A percentile compares a stretch with the other conserved stretches of the same genome.
Evolutionary conservation across 2,329 filamentous ascomycete genomes (phyloP).

Genomic region (Seiridium cupressi): DNA sequence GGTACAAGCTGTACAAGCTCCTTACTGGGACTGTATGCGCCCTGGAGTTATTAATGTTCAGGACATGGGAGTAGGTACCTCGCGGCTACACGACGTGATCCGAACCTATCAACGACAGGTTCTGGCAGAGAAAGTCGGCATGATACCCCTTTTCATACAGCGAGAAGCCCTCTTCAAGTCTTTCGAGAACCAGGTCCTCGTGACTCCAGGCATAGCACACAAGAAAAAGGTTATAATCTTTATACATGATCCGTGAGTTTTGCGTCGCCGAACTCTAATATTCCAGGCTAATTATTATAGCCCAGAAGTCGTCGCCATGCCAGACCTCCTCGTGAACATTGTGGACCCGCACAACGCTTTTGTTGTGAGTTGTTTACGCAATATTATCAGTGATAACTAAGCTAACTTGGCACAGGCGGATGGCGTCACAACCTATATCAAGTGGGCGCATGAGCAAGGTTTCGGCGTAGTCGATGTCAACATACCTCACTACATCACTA

Average conservation of each 20-base stretch:
- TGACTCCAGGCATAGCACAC: slow-evolving; percentile 68
- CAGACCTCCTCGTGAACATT: slow-evolving; percentile 67
- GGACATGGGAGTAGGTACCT: slow-evolving; percentile 51
- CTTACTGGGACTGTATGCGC: slow-evolving; percentile 87
- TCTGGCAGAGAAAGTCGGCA: slow-evolving; percentile 69
- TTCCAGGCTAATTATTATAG: slow-evolving; percentile 35
- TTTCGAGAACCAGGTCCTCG: slow-evolving; percentile 83
- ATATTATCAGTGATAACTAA: background rate
- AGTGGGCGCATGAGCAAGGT: slow-evolving; percentile 74
- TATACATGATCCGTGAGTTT: slow-evolving; percentile 81
- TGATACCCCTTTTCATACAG: slow-evolving; percentile 80
- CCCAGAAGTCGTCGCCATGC: slow-evolving; percentile 68
- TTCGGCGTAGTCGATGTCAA: slow-evolving; percentile 92
- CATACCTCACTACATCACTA: slow-evolving; percentile 73
- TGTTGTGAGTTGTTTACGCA: slow-evolving; percentile 60
- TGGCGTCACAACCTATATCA: slow-evolving; percentile 74
- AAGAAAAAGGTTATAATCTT: slow-evolving; percentile 74
- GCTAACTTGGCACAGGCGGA: slow-evolving; percentile 62
- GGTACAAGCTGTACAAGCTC: slow-evolving; percentile 60
- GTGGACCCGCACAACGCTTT: slow-evolving; percentile 83
- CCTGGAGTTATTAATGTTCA: slow-evolving; percentile 59
- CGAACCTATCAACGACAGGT: slow-evolving; percentile 72
- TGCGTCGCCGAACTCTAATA: background rate
- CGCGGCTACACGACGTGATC: slow-evolving; percentile 76
- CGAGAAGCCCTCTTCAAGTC: slow-evolving; percentile 69